Base-by-base conservation (phyloP, 192 early-diverging fungal species). In the Mortierella alpina region DNA sequence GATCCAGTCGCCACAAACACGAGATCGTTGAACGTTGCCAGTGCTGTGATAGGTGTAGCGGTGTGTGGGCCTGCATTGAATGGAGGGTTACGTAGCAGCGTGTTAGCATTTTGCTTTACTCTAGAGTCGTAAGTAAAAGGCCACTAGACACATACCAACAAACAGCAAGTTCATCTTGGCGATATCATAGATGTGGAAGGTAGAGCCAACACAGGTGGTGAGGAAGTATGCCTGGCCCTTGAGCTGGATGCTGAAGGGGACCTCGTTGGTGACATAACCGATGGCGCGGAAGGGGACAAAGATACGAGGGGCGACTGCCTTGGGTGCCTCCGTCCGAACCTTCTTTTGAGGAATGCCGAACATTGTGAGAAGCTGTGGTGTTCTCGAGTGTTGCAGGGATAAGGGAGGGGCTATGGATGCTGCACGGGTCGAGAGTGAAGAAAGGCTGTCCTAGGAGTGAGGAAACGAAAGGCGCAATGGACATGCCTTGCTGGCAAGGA, bases 201-300 rank as follows among this genome's bases (percentile, higher is more conserved):
- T 95, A 49, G 89, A 86, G 10, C 96, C 97, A 44, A 98, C 91
- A 46, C 93, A 91, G 4, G 94, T 90, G n/a, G 96, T 97, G 42
- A 97, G 78, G 68, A 95, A 95, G 52, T 91, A 90, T 7, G 87
- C 83, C 31, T 92, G 84, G 1, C 96, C 96, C 22, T 88, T 87
- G 52, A 90, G 84, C 83, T 96, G 93, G 57, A 99, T 84, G 46
- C 87, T 83, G 81, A 97, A 88, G 31, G 96, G 91, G 18, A 92
- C 81, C 61, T 92, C 91, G 70, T 91, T 91, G 66, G 95, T 93
- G 41, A 97, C 88, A 84, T 96, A 95, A 58, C 98, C 96, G 41
- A 99, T 86, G 6, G 96, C 94, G 70, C 96, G 86, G 87, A 95
- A 99, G 22, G 96, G 96, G 66, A 90, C 89, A 80, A 91, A 97